Conservation (phyloP, 2,329 filamentous ascomycete species). For the Geoglossum cookeanum region DNA sequence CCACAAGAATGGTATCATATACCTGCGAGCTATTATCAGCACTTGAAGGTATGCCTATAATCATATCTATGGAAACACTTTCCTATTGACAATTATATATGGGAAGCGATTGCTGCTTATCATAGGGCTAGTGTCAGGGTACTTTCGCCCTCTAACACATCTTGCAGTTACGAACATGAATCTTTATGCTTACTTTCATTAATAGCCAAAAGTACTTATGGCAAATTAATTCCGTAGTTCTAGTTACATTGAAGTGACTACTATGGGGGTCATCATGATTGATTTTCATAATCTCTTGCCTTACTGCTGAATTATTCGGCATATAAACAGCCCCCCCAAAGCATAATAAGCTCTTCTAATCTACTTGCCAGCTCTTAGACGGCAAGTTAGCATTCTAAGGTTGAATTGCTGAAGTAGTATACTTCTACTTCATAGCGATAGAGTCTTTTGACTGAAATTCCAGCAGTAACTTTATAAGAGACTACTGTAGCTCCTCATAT, state of each 20-base stretch:
- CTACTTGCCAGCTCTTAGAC: background rate
- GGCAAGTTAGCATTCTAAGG: background rate
- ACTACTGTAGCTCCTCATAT: background rate
- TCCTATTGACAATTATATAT: conserved; percentile 3
- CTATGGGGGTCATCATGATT: conserved; percentile 1
- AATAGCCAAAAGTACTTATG: conserved; percentile 1
- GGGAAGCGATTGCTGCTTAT: background rate
- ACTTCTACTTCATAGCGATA: background rate
- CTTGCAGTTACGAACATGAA: conserved; percentile 1
- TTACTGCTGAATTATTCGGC: background rate
- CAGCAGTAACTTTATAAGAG: background rate
- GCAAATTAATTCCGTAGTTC: too few relatives aligned
- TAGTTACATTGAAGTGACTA: background rate
- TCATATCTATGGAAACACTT: conserved; percentile 11
- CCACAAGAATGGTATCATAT: conserved; percentile 11
- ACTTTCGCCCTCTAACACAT: conserved; percentile 3
- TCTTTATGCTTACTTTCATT: background rate
- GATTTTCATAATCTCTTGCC: background rate
- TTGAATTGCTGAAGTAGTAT: background rate
- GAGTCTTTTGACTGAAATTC: background rate
- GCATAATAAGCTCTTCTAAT: background rate
- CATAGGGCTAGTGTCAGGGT: background rate
- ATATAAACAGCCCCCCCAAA: background rate
- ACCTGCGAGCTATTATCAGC: background rate
- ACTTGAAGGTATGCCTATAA: conserved; percentile 10